These are phyloP conservation scores for Colletotrichum orbiculare DNA, from an alignment of 2,329 filamentous ascomycete species.

Conservation along the genomic window DNA sequence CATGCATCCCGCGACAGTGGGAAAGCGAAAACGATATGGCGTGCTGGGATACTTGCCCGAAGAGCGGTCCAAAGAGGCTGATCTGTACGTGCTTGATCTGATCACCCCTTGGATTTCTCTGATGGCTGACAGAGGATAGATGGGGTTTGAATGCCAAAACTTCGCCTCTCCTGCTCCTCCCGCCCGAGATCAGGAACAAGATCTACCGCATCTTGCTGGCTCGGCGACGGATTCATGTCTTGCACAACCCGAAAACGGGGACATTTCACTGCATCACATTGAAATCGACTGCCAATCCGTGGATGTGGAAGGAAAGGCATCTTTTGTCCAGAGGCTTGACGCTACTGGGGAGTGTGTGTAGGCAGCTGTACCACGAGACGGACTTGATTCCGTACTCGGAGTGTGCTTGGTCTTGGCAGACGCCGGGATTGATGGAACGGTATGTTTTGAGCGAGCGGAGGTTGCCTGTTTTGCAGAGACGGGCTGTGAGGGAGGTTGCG, in stretches of 20 bases:
- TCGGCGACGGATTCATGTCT: constrained; percentile 36
- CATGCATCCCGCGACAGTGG: constrained; percentile 34
- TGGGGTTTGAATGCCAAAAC: constrained; percentile 26
- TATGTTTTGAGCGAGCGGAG: constrained; percentile 46
- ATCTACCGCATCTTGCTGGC: constrained; percentile 41
- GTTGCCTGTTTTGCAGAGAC: constrained; percentile 43
- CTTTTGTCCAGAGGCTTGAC: constrained; percentile 41
- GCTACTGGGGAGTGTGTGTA: constrained; percentile 47
- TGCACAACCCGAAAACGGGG: constrained; percentile 39
- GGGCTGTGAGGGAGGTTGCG: constrained; percentile 45
- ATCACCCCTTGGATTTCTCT: background rate
- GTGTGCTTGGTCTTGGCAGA: constrained; percentile 49
- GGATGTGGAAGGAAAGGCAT: constrained; percentile 31
- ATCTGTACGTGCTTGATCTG: constrained; percentile 15
- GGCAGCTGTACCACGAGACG: constrained; percentile 51
- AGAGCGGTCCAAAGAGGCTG: constrained; percentile 27
- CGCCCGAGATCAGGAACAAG: constrained; percentile 42
- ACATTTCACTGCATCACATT: constrained; percentile 47
- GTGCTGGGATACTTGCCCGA: constrained; percentile 33
- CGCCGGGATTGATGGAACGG: constrained; percentile 46
- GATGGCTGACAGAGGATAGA: constrained; percentile 4
- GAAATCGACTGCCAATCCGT: constrained; percentile 43
- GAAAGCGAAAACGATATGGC: constrained; percentile 30
- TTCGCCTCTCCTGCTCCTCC: constrained; percentile 39
- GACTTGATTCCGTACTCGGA: constrained; percentile 47